Conservation (phyloP, 805 yeast genomes). For the Wickerhamomyces bovis region DNA sequence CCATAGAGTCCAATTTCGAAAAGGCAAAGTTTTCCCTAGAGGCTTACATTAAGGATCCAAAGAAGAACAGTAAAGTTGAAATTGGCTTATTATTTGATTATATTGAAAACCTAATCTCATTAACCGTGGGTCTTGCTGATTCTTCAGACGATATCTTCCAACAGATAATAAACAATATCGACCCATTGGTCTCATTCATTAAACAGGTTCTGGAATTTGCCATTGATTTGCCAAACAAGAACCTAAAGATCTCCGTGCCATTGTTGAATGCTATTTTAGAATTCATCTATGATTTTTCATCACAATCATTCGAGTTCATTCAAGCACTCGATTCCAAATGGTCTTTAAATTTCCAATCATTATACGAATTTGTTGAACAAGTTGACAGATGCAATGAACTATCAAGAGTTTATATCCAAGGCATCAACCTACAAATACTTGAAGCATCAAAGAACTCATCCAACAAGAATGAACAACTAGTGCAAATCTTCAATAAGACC, state of each 20-base stretch:
- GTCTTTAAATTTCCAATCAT: conserved; percentile 12
- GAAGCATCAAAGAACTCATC: conserved; percentile 22
- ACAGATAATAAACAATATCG: conserved; percentile 26
- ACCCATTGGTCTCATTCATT: conserved; percentile 22
- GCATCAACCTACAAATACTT: conserved; percentile 32
- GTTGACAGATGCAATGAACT: conserved; percentile 25
- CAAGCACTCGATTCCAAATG: conserved; percentile 13
- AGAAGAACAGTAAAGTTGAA: conserved; percentile 30
- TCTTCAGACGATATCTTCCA: conserved; percentile 58
- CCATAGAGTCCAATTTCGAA: conserved; percentile 44
- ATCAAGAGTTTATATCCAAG: conserved; percentile 29
- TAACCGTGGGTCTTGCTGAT: conserved; percentile 59
- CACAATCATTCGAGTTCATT: conserved; percentile 52
- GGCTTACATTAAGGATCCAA: conserved; percentile 27
- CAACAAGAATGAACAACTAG: conserved; percentile 17
- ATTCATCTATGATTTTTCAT: conserved; percentile 52
- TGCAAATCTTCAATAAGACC: conserved; percentile 20
- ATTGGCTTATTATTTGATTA: conserved; percentile 52
- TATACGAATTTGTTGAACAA: conserved; percentile 8
- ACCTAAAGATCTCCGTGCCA: conserved; percentile 31
- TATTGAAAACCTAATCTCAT: conserved; percentile 66
- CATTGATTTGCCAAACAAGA: conserved; percentile 20
- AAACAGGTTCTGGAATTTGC: conserved; percentile 25
- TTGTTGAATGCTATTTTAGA: conserved; percentile 50
- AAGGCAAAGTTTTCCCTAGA: conserved; percentile 46